Conservation (phyloP, 2,329 filamentous ascomycete species). For the Hymenotorrendiella dingleyae region DNA sequence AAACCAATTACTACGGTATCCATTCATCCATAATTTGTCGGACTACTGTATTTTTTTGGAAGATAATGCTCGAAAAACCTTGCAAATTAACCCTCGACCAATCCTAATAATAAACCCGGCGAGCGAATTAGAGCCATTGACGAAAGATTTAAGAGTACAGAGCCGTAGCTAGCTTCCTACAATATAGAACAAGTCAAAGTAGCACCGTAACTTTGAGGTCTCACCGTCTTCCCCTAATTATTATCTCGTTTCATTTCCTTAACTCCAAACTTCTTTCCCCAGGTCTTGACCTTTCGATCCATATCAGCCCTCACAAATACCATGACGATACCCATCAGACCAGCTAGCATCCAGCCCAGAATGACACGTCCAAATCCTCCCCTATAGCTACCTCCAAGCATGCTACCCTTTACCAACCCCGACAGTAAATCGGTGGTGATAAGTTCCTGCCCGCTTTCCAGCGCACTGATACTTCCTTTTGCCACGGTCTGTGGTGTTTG, state of each 20-base stretch:
- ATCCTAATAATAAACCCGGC: too few relatives aligned
- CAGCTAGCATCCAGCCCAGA: slow-evolving; percentile 36
- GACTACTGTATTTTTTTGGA: too few relatives aligned
- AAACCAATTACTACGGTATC: too few relatives aligned
- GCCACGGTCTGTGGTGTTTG: slow-evolving; percentile 77
- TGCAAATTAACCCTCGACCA: too few relatives aligned
- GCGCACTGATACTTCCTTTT: slow-evolving; percentile 55
- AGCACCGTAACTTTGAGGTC: too few relatives aligned
- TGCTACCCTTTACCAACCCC: slow-evolving; percentile 61
- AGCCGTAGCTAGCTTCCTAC: too few relatives aligned
- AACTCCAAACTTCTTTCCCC: slow-evolving; percentile 37
- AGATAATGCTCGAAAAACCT: too few relatives aligned
- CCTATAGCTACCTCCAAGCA: slow-evolving; percentile 42
- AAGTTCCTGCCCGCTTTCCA: slow-evolving; percentile 70
- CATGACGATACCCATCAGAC: slow-evolving; percentile 44
- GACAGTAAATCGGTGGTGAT: slow-evolving; percentile 70
- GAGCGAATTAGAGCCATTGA: too few relatives aligned
- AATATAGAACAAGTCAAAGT: too few relatives aligned
- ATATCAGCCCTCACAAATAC: slow-evolving; percentile 50
- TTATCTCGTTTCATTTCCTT: background rate
- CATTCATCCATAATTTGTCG: too few relatives aligned
- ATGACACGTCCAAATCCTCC: slow-evolving; percentile 34
- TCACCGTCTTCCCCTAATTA: too few relatives aligned
- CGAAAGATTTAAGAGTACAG: too few relatives aligned
- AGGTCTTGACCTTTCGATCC: slow-evolving; percentile 49